A percentile compares a stretch with the other conserved stretches of the same genome.
phyloP scores from a whole-genome alignment of 2,329 filamentous ascomycete genomes.

The Aureobasidium sp. region DNA sequence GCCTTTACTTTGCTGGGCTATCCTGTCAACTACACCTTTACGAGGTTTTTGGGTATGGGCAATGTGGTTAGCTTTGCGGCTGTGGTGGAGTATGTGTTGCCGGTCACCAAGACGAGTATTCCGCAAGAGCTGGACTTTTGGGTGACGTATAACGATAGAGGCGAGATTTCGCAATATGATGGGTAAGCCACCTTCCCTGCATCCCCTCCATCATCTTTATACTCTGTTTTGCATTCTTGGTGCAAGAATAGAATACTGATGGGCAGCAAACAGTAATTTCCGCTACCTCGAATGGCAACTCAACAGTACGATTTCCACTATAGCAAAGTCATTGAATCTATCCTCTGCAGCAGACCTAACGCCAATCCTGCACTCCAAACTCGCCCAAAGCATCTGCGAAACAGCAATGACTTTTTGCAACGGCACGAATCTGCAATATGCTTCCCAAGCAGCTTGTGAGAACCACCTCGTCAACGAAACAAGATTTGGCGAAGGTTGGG shows the following conservation, averaged over 20 bases:
- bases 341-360: neutral
- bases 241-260: neutral
- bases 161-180: constrained; percentile 2
- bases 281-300: constrained; percentile 2
- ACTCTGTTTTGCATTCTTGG: too few relatives aligned
- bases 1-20: neutral
- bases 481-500: neutral
- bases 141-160: neutral
- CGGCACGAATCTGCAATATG: constrained; percentile 1
- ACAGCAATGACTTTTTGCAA: neutral
- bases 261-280: neutral
- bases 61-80: neutral
- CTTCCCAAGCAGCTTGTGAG: neutral
- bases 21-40: constrained; percentile 1
- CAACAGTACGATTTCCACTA: neutral
- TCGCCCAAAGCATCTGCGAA: neutral
- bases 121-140: neutral
- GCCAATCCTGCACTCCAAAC: neutral
- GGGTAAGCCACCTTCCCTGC: neutral
- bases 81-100: neutral
- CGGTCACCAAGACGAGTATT: neutral
- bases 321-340: neutral
- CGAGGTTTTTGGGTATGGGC: neutral
- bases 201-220: neutral
- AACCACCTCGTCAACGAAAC: neutral